A percentile compares a stretch with the other conserved stretches of the same genome.
Conservation (phyloP, 2,329 filamentous ascomycete genomes). For the Monosporascus sp. region DNA sequence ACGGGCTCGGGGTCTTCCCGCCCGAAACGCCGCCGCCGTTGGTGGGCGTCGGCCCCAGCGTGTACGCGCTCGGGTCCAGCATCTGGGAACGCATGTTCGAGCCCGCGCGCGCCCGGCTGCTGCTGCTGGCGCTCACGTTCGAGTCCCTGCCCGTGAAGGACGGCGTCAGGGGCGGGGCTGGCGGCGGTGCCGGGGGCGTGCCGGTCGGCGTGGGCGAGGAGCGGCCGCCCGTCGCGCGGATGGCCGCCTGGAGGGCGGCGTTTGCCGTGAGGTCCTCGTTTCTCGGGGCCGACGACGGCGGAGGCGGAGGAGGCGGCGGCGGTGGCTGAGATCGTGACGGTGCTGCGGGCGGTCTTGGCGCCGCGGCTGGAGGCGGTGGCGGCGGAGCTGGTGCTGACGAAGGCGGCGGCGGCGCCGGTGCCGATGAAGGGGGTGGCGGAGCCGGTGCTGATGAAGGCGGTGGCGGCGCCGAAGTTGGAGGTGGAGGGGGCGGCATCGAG, state of each 20-base stretch:
- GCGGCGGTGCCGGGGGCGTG: slow-evolving; percentile 31
- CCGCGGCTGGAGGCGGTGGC: slow-evolving; percentile 22
- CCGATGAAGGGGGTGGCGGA: slow-evolving; percentile 32
- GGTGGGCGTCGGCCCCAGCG: slow-evolving; percentile 58
- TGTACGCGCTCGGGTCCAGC: slow-evolving; percentile 73
- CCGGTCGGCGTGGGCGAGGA: slow-evolving; percentile 29
- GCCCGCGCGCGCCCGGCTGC: slow-evolving; percentile 34
- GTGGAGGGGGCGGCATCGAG: slow-evolving; percentile 33
- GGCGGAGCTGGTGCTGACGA: slow-evolving; percentile 31
- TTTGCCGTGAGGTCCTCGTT: slow-evolving; percentile 25
- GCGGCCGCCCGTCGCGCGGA: slow-evolving; percentile 30
- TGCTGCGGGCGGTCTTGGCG: slow-evolving; percentile 17
- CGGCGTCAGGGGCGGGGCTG: slow-evolving; percentile 37
- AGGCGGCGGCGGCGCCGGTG: slow-evolving; percentile 30
- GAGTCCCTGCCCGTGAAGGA: slow-evolving; percentile 21
- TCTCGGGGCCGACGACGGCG: slow-evolving; percentile 14
- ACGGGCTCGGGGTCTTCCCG: slow-evolving; percentile 43
- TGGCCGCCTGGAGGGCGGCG: slow-evolving; percentile 35
- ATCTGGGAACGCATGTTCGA: slow-evolving; percentile 54
- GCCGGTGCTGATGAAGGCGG: slow-evolving; percentile 35
- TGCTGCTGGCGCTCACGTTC: slow-evolving; percentile 13
- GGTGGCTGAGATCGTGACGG: slow-evolving; percentile 28
- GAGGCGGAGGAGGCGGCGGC: slow-evolving; percentile 35
- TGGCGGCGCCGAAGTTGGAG: slow-evolving; percentile 39
- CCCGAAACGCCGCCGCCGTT: slow-evolving; percentile 13